phyloP scores from a whole-genome alignment of 2,329 filamentous ascomycete species.

The Pseudogymnoascus sp. region DNA sequence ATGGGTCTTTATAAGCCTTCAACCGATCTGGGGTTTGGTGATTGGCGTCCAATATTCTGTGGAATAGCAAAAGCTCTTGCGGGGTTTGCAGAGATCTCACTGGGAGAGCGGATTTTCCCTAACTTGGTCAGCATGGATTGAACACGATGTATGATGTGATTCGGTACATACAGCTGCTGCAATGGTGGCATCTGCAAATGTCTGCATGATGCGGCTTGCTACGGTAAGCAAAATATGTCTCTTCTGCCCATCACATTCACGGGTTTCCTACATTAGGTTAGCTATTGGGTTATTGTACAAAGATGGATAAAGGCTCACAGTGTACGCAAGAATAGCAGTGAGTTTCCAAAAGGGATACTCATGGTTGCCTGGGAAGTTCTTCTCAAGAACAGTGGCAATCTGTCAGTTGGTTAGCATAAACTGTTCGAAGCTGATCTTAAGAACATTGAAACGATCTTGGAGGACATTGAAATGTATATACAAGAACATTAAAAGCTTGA shows the following conservation, averaged over 20 bases:
- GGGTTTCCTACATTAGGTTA: background rate
- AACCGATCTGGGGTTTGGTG: constrained; percentile 21
- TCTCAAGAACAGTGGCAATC: constrained; percentile 28
- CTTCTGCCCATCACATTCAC: constrained; percentile 21
- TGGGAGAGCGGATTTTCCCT: constrained; percentile 13
- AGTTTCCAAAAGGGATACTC: constrained; percentile 29
- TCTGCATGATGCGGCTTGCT: constrained; percentile 12
- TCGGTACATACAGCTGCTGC: constrained; percentile 21
- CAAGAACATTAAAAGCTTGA: background rate
- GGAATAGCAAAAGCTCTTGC: constrained; percentile 27
- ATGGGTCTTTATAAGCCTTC: constrained; percentile 22
- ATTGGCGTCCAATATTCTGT: constrained; percentile 22
- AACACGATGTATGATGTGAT: no score
- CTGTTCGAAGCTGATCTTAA: constrained; percentile 15
- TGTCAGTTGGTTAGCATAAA: background rate
- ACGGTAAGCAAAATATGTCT: constrained; percentile 19
- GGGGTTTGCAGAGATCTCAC: constrained; percentile 26
- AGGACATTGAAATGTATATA: constrained; percentile 16
- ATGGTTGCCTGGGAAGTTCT: constrained; percentile 25
- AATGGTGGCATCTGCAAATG: constrained; percentile 25
- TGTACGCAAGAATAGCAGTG: constrained; percentile 24
- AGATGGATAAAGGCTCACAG: constrained; percentile 18
- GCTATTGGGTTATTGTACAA: background rate
- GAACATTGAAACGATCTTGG: constrained; percentile 9
- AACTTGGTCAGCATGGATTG: background rate